These are phyloP conservation scores for Euphorbia corollata DNA, from an alignment of 441 rosid species.

Conservation along the genomic window DNA sequence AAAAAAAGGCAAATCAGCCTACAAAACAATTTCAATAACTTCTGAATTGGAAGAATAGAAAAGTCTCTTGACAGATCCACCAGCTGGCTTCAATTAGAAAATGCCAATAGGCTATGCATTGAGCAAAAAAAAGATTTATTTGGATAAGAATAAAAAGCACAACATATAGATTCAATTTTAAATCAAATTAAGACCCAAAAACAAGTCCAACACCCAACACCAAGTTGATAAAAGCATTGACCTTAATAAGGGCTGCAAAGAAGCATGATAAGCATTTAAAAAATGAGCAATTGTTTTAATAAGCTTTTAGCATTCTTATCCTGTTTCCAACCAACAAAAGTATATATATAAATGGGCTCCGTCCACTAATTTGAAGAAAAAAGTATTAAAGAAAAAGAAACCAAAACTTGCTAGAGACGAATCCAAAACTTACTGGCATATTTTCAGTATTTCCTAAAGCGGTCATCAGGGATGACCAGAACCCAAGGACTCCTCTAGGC, in stretches of 20 bases:
- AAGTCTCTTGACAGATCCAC: not conserved
- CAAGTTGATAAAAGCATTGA: not conserved
- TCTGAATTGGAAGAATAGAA: not conserved
- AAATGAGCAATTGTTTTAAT: not conserved
- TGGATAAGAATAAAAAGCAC: not conserved
- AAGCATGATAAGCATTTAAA: not conserved
- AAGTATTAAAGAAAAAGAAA: not conserved
- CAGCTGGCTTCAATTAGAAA: not conserved
- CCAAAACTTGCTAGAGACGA: conserved; percentile 1
- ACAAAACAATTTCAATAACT: not conserved
- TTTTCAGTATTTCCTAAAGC: conserved; percentile 97
- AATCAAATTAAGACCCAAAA: not conserved
- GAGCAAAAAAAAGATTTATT: not conserved
- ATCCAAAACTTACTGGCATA: conserved; percentile 70
- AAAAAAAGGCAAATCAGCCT: conserved; percentile 6
- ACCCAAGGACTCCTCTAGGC: conserved; percentile 95
- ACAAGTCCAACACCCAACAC: not conserved
- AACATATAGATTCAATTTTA: not conserved
- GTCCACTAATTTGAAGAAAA: conserved; percentile 8
- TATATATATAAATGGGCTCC: not conserved
- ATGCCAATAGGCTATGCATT: not conserved
- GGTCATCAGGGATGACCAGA: conserved; percentile 98
- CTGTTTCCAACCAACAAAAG: conserved; percentile 1
- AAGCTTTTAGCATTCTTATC: conserved; percentile 12
- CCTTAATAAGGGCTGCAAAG: not conserved